Evolutionary conservation across 768 basidiomycete species (phyloP).

Genomic region (Hericium coralloides): DNA sequence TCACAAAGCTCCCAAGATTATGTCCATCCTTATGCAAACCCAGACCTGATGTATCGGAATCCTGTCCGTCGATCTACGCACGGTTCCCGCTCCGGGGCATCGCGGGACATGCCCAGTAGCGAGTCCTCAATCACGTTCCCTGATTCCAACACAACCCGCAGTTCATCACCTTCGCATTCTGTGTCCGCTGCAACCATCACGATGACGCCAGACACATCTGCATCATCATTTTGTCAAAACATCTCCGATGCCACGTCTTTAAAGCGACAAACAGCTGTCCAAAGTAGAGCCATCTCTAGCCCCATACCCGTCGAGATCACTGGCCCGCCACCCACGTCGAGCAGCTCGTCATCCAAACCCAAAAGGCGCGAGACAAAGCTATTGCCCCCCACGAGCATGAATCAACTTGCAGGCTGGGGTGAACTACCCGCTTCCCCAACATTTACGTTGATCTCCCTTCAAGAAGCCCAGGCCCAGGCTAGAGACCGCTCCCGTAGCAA

Average conservation of each 20-base stretch:
- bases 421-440: constrained; percentile 37
- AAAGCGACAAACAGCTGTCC: constrained; percentile 8
- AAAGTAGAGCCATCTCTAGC: constrained; percentile 11
- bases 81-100: constrained; percentile 17
- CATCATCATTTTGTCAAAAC: constrained; percentile 10
- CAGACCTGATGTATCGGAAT: constrained; percentile 42
- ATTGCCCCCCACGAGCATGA: not conserved
- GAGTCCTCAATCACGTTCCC: constrained; percentile 10
- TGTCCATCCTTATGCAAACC: constrained; percentile 76
- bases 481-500: constrained; percentile 48
- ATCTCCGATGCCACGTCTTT: constrained; percentile 3
- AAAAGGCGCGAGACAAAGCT: constrained; percentile 5
- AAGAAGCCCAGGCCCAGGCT: constrained; percentile 63
- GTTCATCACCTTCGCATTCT: constrained; percentile 22
- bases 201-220: constrained; percentile 15
- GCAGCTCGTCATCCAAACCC: not conserved
- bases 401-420: constrained; percentile 34
- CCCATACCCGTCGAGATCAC: constrained; percentile 8
- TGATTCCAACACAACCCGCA: constrained; percentile 25
- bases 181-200: constrained; percentile 16
- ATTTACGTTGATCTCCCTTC: constrained; percentile 64
- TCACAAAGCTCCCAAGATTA: constrained; percentile 19
- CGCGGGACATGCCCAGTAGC: constrained; percentile 4
- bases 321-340: not conserved
- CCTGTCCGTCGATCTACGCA: constrained; percentile 21